Conservation (phyloP, 345 rosid species). For the Aquilaria yunnanensis region DNA sequence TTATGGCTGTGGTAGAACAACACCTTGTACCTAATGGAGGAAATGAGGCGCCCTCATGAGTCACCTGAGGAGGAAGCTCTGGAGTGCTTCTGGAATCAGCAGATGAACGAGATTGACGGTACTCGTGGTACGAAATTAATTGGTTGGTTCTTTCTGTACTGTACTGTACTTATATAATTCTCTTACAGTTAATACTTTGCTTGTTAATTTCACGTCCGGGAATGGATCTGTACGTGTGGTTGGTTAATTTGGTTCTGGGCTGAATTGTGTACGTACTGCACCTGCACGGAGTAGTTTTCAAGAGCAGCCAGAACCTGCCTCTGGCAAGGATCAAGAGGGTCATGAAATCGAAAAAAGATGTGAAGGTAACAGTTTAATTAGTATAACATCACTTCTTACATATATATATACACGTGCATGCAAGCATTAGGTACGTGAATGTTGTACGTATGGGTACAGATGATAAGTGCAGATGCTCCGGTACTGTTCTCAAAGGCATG, state of each 20-base stretch:
- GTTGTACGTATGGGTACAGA: conserved; percentile 7
- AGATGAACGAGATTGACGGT: conserved; percentile 15
- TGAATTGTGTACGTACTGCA: not conserved
- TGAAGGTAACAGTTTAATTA: conserved; percentile 22
- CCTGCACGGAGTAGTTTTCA: conserved; percentile 10
- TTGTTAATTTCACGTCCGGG: no score
- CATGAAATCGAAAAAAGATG: conserved; percentile 27
- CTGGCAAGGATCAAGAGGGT: conserved; percentile 34
- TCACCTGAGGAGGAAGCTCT: conserved; percentile 7
- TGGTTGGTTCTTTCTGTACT: no score
- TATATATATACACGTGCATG: not conserved
- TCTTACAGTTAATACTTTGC: not conserved
- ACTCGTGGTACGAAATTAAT: conserved; percentile 8
- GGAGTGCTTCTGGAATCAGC: conserved; percentile 21
- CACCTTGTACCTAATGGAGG: not conserved
- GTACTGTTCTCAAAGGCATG: conserved; percentile 27
- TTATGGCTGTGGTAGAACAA: no score
- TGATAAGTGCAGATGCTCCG: conserved; percentile 26
- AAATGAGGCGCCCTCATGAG: not conserved
- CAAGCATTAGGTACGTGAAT: no score
- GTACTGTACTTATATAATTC: not conserved
- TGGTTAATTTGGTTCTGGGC: not conserved
- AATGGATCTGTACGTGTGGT: no score
- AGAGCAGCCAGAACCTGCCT: conserved; percentile 17
- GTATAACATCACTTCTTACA: not conserved